Evolutionary conservation across 1,284 basidiomycete species (phyloP).

Genomic region (Tilletia indica): DNA sequence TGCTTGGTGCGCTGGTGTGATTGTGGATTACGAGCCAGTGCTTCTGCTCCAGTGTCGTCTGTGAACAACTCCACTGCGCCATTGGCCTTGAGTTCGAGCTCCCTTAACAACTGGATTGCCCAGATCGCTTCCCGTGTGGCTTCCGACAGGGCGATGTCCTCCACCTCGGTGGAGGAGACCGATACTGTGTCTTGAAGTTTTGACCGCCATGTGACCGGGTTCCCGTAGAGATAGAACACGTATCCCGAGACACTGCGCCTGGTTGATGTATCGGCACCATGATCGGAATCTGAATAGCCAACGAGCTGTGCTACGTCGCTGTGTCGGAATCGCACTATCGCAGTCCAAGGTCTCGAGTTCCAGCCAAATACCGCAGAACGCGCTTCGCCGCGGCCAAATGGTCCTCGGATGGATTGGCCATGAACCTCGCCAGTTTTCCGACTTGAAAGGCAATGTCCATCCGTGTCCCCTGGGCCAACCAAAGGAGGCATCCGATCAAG

Average conservation of each 20-base stretch:
- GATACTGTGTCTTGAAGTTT: no score
- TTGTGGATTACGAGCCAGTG: background rate
- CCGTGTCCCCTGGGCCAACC: background rate
- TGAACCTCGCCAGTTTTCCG: background rate
- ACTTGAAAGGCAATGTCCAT: background rate
- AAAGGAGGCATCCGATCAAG: background rate
- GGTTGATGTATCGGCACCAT: no score
- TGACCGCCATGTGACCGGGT: no score
- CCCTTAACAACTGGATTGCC: background rate
- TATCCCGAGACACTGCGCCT: no score
- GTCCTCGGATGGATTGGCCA: background rate
- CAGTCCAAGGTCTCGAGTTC: background rate
- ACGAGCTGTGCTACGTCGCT: no score
- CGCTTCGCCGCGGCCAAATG: background rate
- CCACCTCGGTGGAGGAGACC: no score
- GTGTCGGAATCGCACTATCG: background rate
- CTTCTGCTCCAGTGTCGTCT: background rate
- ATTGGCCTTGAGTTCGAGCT: background rate
- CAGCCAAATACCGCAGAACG: background rate
- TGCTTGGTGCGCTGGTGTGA: background rate
- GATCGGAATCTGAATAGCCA: no score
- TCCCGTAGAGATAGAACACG: no score
- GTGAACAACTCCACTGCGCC: background rate
- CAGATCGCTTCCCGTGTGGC: conserved; percentile 2
- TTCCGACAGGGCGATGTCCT: background rate